A percentile compares a stretch with the other conserved stretches of the same genome.
phyloP scores from a whole-genome alignment of 257 asterid species.

The Solanum chilense region DNA sequence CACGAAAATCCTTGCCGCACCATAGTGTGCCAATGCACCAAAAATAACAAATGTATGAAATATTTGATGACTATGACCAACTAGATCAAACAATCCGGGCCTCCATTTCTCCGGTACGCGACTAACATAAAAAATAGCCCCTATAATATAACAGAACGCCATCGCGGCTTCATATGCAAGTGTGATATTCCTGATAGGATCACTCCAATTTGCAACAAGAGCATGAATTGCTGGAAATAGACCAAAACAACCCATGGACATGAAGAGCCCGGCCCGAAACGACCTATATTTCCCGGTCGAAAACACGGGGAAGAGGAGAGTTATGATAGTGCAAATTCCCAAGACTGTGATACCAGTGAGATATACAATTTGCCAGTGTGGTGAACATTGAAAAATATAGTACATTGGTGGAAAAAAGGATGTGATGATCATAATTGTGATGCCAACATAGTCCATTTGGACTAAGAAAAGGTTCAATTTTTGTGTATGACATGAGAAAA shows the following conservation, averaged over 20 bases:
- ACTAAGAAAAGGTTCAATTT: constrained; percentile 35
- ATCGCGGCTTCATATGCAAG: constrained; percentile 57
- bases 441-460: constrained; percentile 86
- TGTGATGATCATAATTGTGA: constrained; percentile 86
- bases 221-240: constrained; percentile 68
- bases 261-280: constrained; percentile 52
- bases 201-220: constrained; percentile 54
- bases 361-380: constrained; percentile 1
- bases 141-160: constrained; percentile 64
- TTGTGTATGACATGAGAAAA: constrained; percentile 76
- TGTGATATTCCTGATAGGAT: constrained; percentile 50
- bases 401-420: constrained; percentile 33
- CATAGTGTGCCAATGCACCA: constrained; percentile 8
- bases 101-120: constrained; percentile 82
- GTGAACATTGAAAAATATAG: constrained; percentile 6
- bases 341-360: constrained; percentile 38
- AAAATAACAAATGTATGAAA: constrained; percentile 5
- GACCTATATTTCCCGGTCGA: constrained; percentile 49
- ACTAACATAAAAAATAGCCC: constrained; percentile 55
- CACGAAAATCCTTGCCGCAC: constrained; percentile 3
- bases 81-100: constrained; percentile 86
- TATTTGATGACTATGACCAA: constrained; percentile 86
- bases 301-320: constrained; percentile 65
- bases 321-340: constrained; percentile 52
- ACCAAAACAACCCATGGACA: constrained; percentile 82